phyloP scores from a whole-genome alignment of 2,329 filamentous ascomycete species.

The Venturia asperata region DNA sequence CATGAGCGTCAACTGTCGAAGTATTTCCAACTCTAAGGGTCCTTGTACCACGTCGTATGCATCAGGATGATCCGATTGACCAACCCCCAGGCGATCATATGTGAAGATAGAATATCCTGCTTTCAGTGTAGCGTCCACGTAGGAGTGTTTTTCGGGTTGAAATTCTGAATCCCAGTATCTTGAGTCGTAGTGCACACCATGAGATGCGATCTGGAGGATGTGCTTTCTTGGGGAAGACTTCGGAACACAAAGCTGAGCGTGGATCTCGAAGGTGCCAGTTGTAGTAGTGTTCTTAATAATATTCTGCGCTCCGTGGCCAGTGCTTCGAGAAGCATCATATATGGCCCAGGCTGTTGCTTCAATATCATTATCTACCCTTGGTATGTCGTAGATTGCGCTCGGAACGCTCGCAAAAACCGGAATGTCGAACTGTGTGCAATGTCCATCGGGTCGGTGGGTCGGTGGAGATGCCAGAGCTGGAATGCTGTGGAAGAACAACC shows the following conservation, averaged over 20 bases:
- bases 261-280: constrained; percentile 21
- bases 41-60: constrained; percentile 36
- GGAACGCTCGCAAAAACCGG: constrained; percentile 19
- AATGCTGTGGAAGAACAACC: background rate
- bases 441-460: background rate
- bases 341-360: constrained; percentile 22
- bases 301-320: background rate
- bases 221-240: constrained; percentile 12
- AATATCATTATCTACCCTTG: constrained; percentile 21
- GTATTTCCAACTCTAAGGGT: constrained; percentile 34
- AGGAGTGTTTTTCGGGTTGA: constrained; percentile 31
- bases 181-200: constrained; percentile 33
- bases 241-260: constrained; percentile 22
- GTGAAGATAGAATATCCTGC: constrained; percentile 36
- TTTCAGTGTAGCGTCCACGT: constrained; percentile 31
- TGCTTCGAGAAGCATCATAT: constrained; percentile 18
- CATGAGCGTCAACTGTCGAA: constrained; percentile 33
- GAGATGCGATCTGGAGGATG: constrained; percentile 35
- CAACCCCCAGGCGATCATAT: constrained; percentile 36
- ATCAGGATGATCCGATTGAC: constrained; percentile 33
- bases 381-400: constrained; percentile 21
- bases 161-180: constrained; percentile 33
- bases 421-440: constrained; percentile 21
- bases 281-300: constrained; percentile 21
- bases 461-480: background rate